These are phyloP conservation scores for Bacidia rubella DNA, from an alignment of 495 filamentous ascomycete species.

Conservation along the genomic window DNA sequence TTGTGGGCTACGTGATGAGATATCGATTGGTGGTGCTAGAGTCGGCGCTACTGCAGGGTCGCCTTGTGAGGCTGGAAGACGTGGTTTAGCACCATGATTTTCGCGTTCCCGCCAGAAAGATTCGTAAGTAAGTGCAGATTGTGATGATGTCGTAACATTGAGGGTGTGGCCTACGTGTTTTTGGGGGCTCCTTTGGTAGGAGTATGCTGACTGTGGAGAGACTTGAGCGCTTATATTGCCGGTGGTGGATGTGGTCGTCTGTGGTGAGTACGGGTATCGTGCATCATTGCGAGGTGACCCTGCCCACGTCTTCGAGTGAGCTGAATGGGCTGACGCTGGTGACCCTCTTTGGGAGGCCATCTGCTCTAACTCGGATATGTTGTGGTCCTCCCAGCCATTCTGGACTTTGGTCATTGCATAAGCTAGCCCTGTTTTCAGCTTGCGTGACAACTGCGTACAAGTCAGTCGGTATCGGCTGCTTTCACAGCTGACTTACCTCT, in stretches of 20 bases:
- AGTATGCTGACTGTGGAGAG: not conserved
- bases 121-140: constrained; percentile 28
- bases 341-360: constrained; percentile 40
- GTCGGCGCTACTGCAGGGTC: constrained; percentile 7
- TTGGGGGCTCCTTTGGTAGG: not conserved
- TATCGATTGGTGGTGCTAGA: constrained; percentile 49
- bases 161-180: not conserved
- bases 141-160: constrained; percentile 8
- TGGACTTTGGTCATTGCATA: constrained; percentile 87
- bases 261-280: not conserved
- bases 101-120: constrained; percentile 32
- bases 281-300: not conserved
- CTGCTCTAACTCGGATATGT: constrained; percentile 55
- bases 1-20: constrained; percentile 30
- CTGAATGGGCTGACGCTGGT: not conserved
- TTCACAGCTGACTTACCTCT: constrained; percentile 42
- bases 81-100: constrained; percentile 7
- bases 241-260: not conserved
- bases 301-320: too few species aligned
- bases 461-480: constrained; percentile 8
- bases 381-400: constrained; percentile 64
- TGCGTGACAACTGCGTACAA: constrained; percentile 50
- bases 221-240: not conserved
- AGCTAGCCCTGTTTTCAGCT: constrained; percentile 65
- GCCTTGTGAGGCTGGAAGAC: constrained; percentile 6